Conservation (phyloP, 208 protist genomes). For the Borovskyia barvae region DNA sequence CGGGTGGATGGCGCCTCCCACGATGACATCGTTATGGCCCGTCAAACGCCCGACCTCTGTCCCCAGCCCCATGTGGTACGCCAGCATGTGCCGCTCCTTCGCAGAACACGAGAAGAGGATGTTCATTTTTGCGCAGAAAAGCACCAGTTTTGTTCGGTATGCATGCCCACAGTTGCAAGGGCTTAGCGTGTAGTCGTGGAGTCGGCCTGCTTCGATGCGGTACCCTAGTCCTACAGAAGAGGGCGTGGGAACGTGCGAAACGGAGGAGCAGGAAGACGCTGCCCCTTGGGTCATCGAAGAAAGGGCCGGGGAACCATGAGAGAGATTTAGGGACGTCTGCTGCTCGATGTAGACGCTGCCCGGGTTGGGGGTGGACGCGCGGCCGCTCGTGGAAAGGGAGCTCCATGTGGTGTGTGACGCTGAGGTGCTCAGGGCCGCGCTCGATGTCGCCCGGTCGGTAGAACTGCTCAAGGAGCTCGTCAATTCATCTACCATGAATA, state of each 20-base stretch:
- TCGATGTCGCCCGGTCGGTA: neutral
- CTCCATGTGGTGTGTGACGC: conserved; percentile 1
- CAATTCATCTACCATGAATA: conserved; percentile 30
- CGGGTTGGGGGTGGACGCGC: conserved; percentile 4
- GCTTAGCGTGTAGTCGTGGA: conserved; percentile 6
- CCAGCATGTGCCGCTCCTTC: conserved; percentile 8
- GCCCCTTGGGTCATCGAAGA: neutral
- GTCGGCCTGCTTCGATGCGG: neutral
- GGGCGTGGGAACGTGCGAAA: neutral
- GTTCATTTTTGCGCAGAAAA: conserved; percentile 11
- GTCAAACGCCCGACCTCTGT: conserved; percentile 17
- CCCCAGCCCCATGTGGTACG: conserved; percentile 20
- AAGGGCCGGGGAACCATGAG: neutral
- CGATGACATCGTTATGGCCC: conserved; percentile 22
- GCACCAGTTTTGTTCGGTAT: conserved; percentile 15
- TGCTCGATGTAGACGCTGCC: conserved; percentile 2
- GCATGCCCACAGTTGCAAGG: conserved; percentile 15
- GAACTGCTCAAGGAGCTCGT: neutral
- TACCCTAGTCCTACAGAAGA: neutral
- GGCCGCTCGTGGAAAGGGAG: conserved; percentile 14
- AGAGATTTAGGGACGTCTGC: neutral
- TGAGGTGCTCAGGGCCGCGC: neutral
- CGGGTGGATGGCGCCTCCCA: conserved; percentile 21
- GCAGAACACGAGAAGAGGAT: conserved; percentile 27
- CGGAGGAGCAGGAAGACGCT: neutral